These are phyloP conservation scores for Suillus spraguei DNA, from an alignment of 768 basidiomycete species.

Conservation along the genomic window DNA sequence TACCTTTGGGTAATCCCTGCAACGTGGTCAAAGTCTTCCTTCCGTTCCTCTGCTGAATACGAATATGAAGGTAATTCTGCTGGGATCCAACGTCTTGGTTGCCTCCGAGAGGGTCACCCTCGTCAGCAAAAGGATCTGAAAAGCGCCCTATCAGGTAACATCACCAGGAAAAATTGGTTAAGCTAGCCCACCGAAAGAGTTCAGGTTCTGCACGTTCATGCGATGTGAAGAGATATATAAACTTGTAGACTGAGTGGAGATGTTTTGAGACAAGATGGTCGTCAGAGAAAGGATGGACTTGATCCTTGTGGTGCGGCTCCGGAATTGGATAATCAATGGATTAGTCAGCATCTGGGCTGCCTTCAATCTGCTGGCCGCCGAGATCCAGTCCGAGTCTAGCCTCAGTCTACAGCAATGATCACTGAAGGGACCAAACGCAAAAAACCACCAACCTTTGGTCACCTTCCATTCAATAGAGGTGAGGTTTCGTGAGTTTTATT, in stretches of 20 bases:
- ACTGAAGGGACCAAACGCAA: constrained; percentile 34
- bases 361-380: constrained; percentile 30
- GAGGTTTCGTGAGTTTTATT: constrained; percentile 16
- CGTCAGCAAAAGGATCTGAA: constrained; percentile 95
- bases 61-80: constrained; percentile 88
- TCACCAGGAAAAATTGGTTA: constrained; percentile 7
- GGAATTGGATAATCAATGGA: constrained; percentile 27
- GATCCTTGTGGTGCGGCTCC: constrained; percentile 14
- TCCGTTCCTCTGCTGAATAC: constrained; percentile 99
- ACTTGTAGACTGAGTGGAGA: constrained; percentile 49
- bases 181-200: constrained; percentile 62
- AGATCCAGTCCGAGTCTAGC: neutral
- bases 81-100: constrained; percentile 79
- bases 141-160: constrained; percentile 19
- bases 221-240: constrained; percentile 56
- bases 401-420: constrained; percentile 8
- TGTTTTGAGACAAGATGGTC: constrained; percentile 35
- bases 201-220: constrained; percentile 96
- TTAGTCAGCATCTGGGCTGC: constrained; percentile 12
- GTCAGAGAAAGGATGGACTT: constrained; percentile 22
- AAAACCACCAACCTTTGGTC: constrained; percentile 70
- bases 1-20: constrained; percentile 91
- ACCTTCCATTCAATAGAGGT: constrained; percentile 69
- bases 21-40: constrained; percentile 98
- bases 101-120: constrained; percentile 79